Conservation (phyloP, 2,329 filamentous ascomycete genomes). For the Cytospora piceicola region DNA sequence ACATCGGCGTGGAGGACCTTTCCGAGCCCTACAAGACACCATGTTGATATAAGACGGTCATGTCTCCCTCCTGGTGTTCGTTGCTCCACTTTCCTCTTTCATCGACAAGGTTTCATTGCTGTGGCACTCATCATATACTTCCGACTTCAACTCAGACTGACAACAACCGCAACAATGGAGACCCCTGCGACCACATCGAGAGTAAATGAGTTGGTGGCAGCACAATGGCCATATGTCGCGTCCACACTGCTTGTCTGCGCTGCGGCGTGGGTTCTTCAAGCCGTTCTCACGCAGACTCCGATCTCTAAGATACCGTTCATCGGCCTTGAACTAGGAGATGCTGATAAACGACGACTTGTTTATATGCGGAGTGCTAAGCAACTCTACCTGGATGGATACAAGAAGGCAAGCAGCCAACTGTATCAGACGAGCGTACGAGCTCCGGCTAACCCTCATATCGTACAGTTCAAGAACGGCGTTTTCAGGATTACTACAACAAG, state of each 20-base stretch:
- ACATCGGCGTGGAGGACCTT: background rate
- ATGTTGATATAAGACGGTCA: background rate
- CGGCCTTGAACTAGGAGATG: constrained; percentile 35
- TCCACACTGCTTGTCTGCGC: constrained; percentile 20
- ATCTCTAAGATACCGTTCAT: constrained; percentile 36
- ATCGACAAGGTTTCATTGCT: background rate
- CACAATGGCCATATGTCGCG: constrained; percentile 22
- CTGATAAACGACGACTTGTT: constrained; percentile 36
- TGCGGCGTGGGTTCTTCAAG: constrained; percentile 22
- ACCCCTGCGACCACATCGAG: constrained; percentile 13
- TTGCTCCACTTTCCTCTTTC: constrained; percentile 2
- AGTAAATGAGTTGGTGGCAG: constrained; percentile 5
- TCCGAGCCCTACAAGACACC: background rate
- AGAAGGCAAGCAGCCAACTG: constrained; percentile 33
- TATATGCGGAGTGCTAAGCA: constrained; percentile 34
- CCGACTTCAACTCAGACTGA: background rate
- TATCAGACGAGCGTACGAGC: background rate
- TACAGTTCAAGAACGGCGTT: constrained; percentile 23
- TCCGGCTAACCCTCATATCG: background rate
- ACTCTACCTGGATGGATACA: constrained; percentile 39
- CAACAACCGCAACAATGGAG: constrained; percentile 17
- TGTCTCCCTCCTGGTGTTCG: background rate
- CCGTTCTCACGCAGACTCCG: constrained; percentile 27
- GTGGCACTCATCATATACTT: background rate
- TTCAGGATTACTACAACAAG: constrained; percentile 25